Evolutionary conservation across 805 yeast species (phyloP).

Genomic region (Nakazawaea holstii): DNA sequence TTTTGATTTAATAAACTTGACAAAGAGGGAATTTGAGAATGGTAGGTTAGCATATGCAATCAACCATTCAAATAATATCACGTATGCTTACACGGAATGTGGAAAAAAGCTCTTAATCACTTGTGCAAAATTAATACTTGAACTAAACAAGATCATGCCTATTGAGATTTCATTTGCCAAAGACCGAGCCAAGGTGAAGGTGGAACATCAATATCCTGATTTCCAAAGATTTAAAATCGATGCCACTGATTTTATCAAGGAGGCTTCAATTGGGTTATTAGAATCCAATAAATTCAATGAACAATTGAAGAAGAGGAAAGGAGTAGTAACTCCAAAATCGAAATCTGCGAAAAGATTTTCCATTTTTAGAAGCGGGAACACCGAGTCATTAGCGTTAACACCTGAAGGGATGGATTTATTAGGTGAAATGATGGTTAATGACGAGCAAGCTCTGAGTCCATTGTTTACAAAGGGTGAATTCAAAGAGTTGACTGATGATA

Average conservation of each 20-base stretch:
- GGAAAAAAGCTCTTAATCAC: background rate
- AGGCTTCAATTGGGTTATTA: conserved; percentile 58
- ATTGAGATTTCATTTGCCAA: conserved; percentile 1
- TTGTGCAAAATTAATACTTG: conserved; percentile 3
- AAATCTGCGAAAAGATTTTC: conserved; percentile 40
- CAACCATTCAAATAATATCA: background rate
- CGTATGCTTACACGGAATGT: background rate
- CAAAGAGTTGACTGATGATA: background rate
- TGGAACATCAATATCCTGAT: conserved; percentile 44
- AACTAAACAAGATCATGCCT: conserved; percentile 2
- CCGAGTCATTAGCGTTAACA: conserved; percentile 42
- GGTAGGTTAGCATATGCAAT: background rate
- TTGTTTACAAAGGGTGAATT: conserved; percentile 10
- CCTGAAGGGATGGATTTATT: conserved; percentile 41
- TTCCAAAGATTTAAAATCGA: conserved; percentile 51
- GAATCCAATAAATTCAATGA: conserved; percentile 26
- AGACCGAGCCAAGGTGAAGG: background rate
- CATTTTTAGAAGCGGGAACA: conserved; percentile 42
- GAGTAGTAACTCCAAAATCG: conserved; percentile 17
- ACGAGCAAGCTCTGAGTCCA: conserved; percentile 19
- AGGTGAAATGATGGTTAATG: conserved; percentile 22
- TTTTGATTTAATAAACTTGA: background rate
- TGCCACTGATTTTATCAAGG: conserved; percentile 53
- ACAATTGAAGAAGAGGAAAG: conserved; percentile 20
- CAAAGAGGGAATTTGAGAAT: background rate